phyloP scores from a whole-genome alignment of 164 flowering plant genomes.

The Warburgia ugandensis region DNA sequence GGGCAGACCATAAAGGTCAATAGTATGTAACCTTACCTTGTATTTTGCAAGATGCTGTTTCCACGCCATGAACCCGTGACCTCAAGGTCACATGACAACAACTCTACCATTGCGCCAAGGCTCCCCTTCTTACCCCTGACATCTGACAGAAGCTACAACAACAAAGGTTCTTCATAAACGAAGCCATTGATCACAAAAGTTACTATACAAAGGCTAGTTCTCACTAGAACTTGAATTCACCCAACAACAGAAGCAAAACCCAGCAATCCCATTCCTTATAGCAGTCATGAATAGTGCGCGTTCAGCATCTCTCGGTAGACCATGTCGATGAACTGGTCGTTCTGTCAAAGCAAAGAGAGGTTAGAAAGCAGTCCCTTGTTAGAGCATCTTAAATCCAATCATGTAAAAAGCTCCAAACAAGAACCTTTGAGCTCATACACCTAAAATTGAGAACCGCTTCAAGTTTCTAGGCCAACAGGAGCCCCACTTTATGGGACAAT shows the following conservation, averaged over 20 bases:
- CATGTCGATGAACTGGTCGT: conserved; percentile 74
- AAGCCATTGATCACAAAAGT: neutral
- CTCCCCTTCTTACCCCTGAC: too few relatives aligned
- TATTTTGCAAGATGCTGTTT: too few relatives aligned
- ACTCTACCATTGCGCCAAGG: too few relatives aligned
- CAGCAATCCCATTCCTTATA: neutral
- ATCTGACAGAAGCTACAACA: too few relatives aligned
- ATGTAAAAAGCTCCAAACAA: neutral
- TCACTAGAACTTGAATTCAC: neutral
- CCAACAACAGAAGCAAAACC: neutral
- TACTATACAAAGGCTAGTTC: neutral
- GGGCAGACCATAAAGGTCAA: too few relatives aligned
- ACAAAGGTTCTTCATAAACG: neutral
- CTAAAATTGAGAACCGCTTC: neutral
- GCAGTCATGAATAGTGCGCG: conserved; percentile 35
- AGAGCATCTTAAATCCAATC: neutral
- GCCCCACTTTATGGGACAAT: neutral
- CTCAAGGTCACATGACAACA: too few relatives aligned
- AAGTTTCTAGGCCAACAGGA: neutral
- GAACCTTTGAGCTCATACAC: neutral
- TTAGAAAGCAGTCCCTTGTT: neutral
- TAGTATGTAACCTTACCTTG: too few relatives aligned
- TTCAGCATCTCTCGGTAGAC: conserved; percentile 54
- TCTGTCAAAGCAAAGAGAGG: conserved; percentile 25
- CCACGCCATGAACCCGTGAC: too few relatives aligned